Percentiles rank a stretch among this genome's conserved stretches.
Conservation (phyloP, 2,329 filamentous ascomycete genomes). For the Aspergillus tanneri region DNA sequence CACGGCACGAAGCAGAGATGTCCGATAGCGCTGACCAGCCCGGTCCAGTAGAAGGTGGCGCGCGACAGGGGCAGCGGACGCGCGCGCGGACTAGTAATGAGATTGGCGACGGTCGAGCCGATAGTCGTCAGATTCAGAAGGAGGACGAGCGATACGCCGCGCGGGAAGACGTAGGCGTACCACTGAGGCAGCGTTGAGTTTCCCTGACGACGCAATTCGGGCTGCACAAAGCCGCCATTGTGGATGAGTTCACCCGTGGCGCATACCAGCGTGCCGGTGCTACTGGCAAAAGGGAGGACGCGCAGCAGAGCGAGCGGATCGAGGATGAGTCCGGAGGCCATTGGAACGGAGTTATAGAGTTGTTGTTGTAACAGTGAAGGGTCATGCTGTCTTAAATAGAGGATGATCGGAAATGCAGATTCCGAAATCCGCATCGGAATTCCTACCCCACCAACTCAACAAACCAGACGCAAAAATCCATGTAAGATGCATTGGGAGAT, state of each 20-base stretch:
- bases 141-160: constrained; percentile 12
- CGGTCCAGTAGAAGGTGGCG: constrained; percentile 18
- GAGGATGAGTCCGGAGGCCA: constrained; percentile 21
- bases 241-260: constrained; percentile 13
- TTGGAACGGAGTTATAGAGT: too few relatives aligned
- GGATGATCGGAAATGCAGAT: too few relatives aligned
- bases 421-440: too few relatives aligned
- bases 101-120: constrained; percentile 9
- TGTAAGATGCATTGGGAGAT: too few relatives aligned
- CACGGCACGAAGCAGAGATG: constrained; percentile 20
- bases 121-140: constrained; percentile 17
- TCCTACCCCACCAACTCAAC: too few relatives aligned
- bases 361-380: too few relatives aligned
- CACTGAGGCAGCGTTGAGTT: constrained; percentile 12
- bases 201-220: constrained; percentile 7
- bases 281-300: constrained; percentile 15
- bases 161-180: constrained; percentile 14
- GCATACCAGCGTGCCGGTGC: constrained; percentile 20
- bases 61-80: constrained; percentile 5
- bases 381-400: too few relatives aligned
- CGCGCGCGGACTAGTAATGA: constrained; percentile 2
- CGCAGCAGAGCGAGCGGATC: constrained; percentile 18
- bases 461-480: too few relatives aligned
- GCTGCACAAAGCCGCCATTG: constrained; percentile 12
- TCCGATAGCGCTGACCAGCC: constrained; percentile 13